Evolutionary conservation across 192 early-diverging fungal species (phyloP), one percentile per base, ranked within the genome.

Genomic region (Entophlyctis luteolus): DNA sequence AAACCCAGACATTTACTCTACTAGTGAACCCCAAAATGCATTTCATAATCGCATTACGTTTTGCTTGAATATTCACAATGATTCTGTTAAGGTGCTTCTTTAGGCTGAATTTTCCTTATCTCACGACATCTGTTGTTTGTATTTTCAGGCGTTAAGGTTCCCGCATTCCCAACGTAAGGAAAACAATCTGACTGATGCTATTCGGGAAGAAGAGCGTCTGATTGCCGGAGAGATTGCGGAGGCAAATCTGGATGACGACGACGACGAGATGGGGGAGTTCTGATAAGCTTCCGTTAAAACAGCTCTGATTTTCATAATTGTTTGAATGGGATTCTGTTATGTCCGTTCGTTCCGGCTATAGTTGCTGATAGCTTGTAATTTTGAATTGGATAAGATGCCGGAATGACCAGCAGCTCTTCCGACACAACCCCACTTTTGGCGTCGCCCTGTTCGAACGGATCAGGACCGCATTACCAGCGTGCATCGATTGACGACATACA

Each of bases 21-120:
- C 95, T 45, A 94, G 87, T 72, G 95, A 99, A 68, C 97, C 97
- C 20, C 94, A 98, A 72, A 77, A 83, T 47, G 94, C 95, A 0
- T 99, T 97, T 79, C 87, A 99, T 73, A 87, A 91, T 59, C 88
- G 95, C 59, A 98, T 96, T 66, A 82, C 79, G 12, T 98, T 96
- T 77, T 98, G 96, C 66, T 85, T 98, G 62, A 90, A 93, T 54
- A 83, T 99, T 32, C 95, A 98, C 80, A 96, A 98, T 75, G 95
- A 97, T 60, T 91, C 90, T 32, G 93, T 99, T 70, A 93, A 93
- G 86, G 12, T 38, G 31, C 27, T 22, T 22, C 6, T 2, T 32
- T 28, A 46, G 31, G 63, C 42, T 52, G 2, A 42, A 20, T 34
- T 67, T 18, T 36, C 22, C 12, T 60, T 60, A 32, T 31, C 2